Evolutionary conservation across 768 basidiomycete genomes (phyloP), one percentile per base, ranked within the genome.

Genomic region (Leucosporidium yakuticum): DNA sequence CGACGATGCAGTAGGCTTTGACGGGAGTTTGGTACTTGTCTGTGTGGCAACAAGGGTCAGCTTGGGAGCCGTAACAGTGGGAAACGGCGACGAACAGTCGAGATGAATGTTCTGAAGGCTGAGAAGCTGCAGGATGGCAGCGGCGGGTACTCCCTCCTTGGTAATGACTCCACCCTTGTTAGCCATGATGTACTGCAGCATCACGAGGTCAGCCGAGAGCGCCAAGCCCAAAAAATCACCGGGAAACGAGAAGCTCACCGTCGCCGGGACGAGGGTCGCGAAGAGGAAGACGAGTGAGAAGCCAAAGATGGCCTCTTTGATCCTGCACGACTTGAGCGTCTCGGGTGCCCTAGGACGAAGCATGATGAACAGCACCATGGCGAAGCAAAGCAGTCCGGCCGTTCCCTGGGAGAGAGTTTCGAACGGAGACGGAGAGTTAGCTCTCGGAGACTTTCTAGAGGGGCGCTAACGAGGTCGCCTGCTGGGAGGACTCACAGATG

Each of bases 251-350:
- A 23, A 4, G 49, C 27, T 11, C 19, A 66, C 65, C 19, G 64
- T 65, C 15, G 70, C 50, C n/a, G 67, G 63, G 9, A 68, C 50
- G 56, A 71, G 64, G 2, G 70, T 49, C 14, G 59, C 70, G n/a
- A 71, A 21, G 15, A 65, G 60, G 67, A 71, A 63, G 4, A 65
- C 11, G 27, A 56, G 7, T 31, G 29, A 27, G 29, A 71, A 62
- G 25, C 17, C 66, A 15, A 65, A 71, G 0, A 56, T n/a, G 48
- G 60, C 70, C 57, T 71, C 70, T 61, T 71, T 71, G 50, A 68
- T 62, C 14, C 70, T 60, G 29, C 68, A 55, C 27, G 67, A 54
- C 31, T 48, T 63, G 60, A 71, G 57, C 39, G 70, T 68, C 39
- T 71, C 70, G 20, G 53, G 39, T 27, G 44, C 21, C 27, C 55